phyloP scores from a whole-genome alignment of 1,284 basidiomycete genomes.

The Naganishia liquefaciens region DNA sequence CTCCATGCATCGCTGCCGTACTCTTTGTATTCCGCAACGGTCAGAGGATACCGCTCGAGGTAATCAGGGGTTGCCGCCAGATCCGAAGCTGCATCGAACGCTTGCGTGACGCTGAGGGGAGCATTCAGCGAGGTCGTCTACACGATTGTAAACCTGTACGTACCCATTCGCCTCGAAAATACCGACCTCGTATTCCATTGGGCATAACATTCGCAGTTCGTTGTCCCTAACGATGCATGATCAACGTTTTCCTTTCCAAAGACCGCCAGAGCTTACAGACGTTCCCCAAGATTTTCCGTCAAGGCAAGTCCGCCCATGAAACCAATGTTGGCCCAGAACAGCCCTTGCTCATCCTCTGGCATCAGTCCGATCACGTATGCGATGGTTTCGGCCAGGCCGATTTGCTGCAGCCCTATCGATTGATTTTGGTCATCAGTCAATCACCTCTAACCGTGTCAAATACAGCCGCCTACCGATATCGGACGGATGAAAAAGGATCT shows the following conservation, averaged over 20 bases:
- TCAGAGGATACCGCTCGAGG: constrained; percentile 63
- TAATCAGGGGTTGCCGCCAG: constrained; percentile 61
- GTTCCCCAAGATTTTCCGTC: constrained; percentile 69
- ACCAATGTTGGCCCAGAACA: constrained; percentile 93
- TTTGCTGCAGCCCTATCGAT: constrained; percentile 72
- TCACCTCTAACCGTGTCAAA: not conserved
- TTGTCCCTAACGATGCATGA: constrained; percentile 47
- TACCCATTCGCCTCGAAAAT: constrained; percentile 73
- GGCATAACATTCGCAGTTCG: constrained; percentile 76
- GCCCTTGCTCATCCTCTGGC: constrained; percentile 74
- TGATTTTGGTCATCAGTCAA: not conserved
- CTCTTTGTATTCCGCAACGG: constrained; percentile 78
- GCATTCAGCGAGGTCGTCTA: constrained; percentile 18
- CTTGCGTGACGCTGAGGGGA: constrained; percentile 69
- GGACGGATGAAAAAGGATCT: constrained; percentile 82
- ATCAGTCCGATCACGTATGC: constrained; percentile 71
- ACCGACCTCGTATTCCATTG: constrained; percentile 69
- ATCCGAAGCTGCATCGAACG: constrained; percentile 66
- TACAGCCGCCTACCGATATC: constrained; percentile 71
- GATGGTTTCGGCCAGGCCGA: constrained; percentile 73
- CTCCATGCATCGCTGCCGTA: constrained; percentile 56
- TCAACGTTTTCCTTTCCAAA: constrained; percentile 52
- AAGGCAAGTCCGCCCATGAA: constrained; percentile 80
- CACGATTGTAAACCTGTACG: constrained; percentile 45
- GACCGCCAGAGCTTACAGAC: constrained; percentile 61